phyloP scores from a whole-genome alignment of 2,329 filamentous ascomycete genomes.

The Exophiala xenobiotica region DNA sequence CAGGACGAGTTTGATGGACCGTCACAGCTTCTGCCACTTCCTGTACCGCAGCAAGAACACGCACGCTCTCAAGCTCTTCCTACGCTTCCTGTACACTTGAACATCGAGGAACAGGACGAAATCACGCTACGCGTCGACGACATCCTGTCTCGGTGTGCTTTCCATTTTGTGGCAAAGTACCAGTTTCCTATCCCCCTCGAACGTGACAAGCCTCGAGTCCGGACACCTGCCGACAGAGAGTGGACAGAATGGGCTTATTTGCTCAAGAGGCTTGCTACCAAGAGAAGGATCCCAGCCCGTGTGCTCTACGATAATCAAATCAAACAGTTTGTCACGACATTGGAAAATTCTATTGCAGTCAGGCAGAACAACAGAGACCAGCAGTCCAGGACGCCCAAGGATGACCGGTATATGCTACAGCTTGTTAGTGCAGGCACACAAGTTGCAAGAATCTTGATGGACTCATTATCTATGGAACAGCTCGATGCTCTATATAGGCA shows the following conservation, averaged over 20 bases:
- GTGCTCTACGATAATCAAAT: conserved; percentile 88
- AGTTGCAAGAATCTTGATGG: conserved; percentile 82
- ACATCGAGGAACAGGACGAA: conserved; percentile 80
- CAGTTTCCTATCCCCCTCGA: conserved; percentile 85
- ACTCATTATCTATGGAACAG: conserved; percentile 78
- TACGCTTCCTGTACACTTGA: conserved; percentile 76
- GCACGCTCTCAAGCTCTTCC: conserved; percentile 78
- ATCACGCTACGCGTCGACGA: conserved; percentile 81
- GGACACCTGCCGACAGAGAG: conserved; percentile 73
- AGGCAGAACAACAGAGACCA: conserved; percentile 45
- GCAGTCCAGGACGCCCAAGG: conserved; percentile 77
- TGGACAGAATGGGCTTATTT: conserved; percentile 94
- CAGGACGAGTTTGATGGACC: conserved; percentile 88
- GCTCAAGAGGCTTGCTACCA: conserved; percentile 79
- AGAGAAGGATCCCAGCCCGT: conserved; percentile 77
- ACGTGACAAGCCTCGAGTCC: conserved; percentile 75
- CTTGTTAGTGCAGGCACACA: conserved; percentile 84
- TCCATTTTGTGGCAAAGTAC: conserved; percentile 87
- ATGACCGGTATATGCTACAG: conserved; percentile 85
- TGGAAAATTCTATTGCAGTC: conserved; percentile 83
- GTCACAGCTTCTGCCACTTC: conserved; percentile 75
- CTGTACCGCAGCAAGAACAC: conserved; percentile 68
- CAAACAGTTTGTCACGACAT: conserved; percentile 83
- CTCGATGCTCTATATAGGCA: conserved; percentile 78
- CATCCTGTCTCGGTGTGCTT: conserved; percentile 78